phyloP scores from a whole-genome alignment of 768 basidiomycete genomes.

The Kwoniella bestiolae region DNA sequence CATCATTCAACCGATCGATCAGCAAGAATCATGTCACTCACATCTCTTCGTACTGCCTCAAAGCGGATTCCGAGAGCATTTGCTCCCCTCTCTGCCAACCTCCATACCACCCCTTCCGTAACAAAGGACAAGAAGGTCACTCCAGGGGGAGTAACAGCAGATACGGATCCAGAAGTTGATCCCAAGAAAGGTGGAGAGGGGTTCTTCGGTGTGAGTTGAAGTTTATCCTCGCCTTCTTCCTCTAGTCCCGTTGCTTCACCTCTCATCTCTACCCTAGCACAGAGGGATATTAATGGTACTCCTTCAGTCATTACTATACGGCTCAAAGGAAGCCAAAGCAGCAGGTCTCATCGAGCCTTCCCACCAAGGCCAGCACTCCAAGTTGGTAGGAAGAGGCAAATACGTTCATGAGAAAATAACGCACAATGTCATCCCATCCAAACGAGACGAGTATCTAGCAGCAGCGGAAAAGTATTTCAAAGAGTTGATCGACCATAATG shows the following conservation, averaged over 20 bases:
- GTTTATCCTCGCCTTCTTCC: neutral
- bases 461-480: conserved; percentile 87
- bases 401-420: conserved; percentile 62
- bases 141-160: conserved; percentile 1
- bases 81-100: conserved; percentile 2
- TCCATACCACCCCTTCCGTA: conserved; percentile 13
- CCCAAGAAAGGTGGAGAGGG: conserved; percentile 29
- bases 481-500: conserved; percentile 70
- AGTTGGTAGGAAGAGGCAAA: conserved; percentile 87
- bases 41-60: neutral
- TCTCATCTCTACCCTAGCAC: neutral
- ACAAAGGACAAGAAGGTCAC: conserved; percentile 11
- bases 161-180: conserved; percentile 20
- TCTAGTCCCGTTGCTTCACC: too few species aligned
- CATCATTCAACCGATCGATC: neutral
- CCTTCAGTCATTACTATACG: conserved; percentile 69
- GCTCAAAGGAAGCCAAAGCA: conserved; percentile 89
- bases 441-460: conserved; percentile 78
- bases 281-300: neutral
- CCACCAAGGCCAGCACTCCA: conserved; percentile 74
- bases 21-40: neutral
- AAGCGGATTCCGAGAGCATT: neutral
- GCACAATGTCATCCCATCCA: conserved; percentile 83
- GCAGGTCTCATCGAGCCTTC: conserved; percentile 48
- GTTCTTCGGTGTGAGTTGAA: conserved; percentile 35